Conservation (phyloP, 331 rosid species). For the Ulmus americana region DNA sequence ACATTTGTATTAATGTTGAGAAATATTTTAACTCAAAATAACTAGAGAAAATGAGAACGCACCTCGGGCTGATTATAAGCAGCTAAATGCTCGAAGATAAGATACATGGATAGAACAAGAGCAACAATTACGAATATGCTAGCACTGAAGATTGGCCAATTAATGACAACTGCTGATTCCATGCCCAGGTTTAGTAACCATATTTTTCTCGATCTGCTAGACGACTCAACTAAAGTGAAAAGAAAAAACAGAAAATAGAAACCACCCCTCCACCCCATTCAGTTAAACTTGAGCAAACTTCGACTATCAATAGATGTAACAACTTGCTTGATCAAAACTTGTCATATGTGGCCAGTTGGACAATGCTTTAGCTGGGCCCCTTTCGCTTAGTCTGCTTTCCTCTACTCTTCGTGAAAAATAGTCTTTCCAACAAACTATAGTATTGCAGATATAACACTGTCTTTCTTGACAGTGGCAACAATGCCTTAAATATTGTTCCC, state of each 20-base stretch:
- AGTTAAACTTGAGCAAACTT: slow-evolving; percentile 5
- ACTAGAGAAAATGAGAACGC: slow-evolving; percentile 13
- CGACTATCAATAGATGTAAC: slow-evolving; percentile 4
- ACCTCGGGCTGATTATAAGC: slow-evolving; percentile 96
- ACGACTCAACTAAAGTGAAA: slow-evolving; percentile 44
- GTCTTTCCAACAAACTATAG: not conserved
- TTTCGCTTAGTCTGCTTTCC: not conserved
- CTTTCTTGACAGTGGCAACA: slow-evolving; percentile 8
- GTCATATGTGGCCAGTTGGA: not conserved
- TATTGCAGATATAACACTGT: slow-evolving; percentile 4
- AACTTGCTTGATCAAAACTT: slow-evolving; percentile 4
- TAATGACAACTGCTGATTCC: slow-evolving; percentile 41
- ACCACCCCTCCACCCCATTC: slow-evolving; percentile 48
- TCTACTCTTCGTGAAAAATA: not conserved
- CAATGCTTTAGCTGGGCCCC: slow-evolving; percentile 19
- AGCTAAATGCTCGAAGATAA: slow-evolving; percentile 79
- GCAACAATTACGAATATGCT: slow-evolving; percentile 72
- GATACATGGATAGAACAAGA: slow-evolving; percentile 67
- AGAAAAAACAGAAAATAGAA: slow-evolving; percentile 42
- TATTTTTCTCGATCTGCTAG: slow-evolving; percentile 52
- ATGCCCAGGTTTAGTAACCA: slow-evolving; percentile 34
- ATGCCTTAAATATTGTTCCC: slow-evolving; percentile 15
- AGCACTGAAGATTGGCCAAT: slow-evolving; percentile 78
- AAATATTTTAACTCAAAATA: not conserved
- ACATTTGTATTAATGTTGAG: not conserved